phyloP scores from a whole-genome alignment of 2,329 filamentous ascomycete genomes.

The Paramyrothecium sp. region DNA sequence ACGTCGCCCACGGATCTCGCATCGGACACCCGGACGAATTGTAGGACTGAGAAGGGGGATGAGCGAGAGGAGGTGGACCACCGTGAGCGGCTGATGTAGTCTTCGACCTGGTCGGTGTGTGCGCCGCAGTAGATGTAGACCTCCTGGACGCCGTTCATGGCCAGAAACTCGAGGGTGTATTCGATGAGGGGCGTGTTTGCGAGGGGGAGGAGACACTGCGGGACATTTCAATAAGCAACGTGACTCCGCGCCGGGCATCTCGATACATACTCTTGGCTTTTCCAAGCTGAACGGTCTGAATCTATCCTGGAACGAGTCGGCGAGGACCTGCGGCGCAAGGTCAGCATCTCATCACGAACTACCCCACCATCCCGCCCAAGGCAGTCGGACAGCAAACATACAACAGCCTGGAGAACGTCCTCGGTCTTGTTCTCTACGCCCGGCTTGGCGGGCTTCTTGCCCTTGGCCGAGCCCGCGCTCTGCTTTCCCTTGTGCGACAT shows the following conservation, averaged over 20 bases:
- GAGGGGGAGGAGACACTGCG: constrained; percentile 84
- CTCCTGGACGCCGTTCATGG: constrained; percentile 91
- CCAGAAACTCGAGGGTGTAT: constrained; percentile 94
- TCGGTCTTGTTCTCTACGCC: constrained; percentile 55
- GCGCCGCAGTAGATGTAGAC: constrained; percentile 90
- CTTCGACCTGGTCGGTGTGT: constrained; percentile 83
- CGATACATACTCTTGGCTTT: constrained; percentile 72
- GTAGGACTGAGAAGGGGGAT: constrained; percentile 72
- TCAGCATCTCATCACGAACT: constrained; percentile 16
- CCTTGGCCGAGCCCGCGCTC: constrained; percentile 39
- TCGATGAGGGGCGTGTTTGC: constrained; percentile 95
- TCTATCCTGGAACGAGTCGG: constrained; percentile 91
- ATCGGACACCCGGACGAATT: constrained; percentile 80
- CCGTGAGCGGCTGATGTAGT: constrained; percentile 75
- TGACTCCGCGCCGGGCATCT: background rate
- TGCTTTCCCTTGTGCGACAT: constrained; percentile 49
- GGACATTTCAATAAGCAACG: constrained; percentile 14
- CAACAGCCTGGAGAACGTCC: constrained; percentile 57
- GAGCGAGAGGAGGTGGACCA: constrained; percentile 61
- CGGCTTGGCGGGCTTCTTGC: constrained; percentile 51
- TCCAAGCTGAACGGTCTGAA: constrained; percentile 89
- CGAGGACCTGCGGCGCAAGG: constrained; percentile 63
- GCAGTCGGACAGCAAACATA: constrained; percentile 31
- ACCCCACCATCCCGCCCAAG: constrained; percentile 21
- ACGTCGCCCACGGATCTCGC: constrained; percentile 89